Evolutionary conservation across 805 yeast genomes (phyloP).

Genomic region (Suhomyces sp.): DNA sequence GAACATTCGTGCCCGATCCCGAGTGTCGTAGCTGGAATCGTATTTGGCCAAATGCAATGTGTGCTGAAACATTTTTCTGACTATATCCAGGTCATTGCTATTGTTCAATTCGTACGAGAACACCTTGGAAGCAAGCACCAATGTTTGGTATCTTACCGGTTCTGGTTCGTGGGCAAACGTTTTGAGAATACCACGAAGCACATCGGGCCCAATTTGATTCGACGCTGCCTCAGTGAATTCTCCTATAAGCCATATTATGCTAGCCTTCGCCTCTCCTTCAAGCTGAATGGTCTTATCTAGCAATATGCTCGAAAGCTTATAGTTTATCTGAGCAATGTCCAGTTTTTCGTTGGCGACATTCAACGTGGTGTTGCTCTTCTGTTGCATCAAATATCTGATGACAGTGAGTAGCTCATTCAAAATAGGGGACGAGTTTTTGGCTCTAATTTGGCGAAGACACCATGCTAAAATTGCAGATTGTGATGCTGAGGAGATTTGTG

Average conservation of each 20-base stretch:
- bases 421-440: slow-evolving; percentile 26
- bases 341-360: slow-evolving; percentile 14
- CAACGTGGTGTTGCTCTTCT: slow-evolving; percentile 22
- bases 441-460: slow-evolving; percentile 51
- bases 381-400: slow-evolving; percentile 68
- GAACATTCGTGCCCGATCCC: slow-evolving; percentile 82
- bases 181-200: slow-evolving; percentile 56
- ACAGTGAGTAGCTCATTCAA: slow-evolving; percentile 70
- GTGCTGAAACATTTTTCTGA: slow-evolving; percentile 55
- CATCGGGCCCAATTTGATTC: slow-evolving; percentile 65
- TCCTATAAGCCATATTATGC: slow-evolving; percentile 88
- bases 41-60: slow-evolving; percentile 63
- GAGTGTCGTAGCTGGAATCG: slow-evolving; percentile 70
- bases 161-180: slow-evolving; percentile 53
- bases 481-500: slow-evolving; percentile 34
- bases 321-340: slow-evolving; percentile 52
- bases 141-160: slow-evolving; percentile 64
- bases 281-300: slow-evolving; percentile 18
- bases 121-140: slow-evolving; percentile 72
- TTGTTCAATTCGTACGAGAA: slow-evolving; percentile 52
- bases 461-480: slow-evolving; percentile 57
- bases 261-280: slow-evolving; percentile 63
- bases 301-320: slow-evolving; percentile 41
- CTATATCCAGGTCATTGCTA: slow-evolving; percentile 9
- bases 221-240: slow-evolving; percentile 53